Evolutionary conservation across 768 basidiomycete species (phyloP).

Genomic region (Termitomyces titanicus): DNA sequence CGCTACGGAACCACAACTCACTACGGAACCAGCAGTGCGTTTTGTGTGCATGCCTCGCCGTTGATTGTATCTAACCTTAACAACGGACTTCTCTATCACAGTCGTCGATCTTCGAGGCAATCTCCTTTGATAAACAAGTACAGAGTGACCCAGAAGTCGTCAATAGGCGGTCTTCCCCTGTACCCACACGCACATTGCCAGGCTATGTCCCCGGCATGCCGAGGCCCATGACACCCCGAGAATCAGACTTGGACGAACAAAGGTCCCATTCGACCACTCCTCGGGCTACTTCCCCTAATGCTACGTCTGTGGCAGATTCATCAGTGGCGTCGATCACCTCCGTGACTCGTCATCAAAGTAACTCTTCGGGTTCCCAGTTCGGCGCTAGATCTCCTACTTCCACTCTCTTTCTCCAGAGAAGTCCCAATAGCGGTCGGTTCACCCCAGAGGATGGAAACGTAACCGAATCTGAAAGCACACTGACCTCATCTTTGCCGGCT

Average conservation of each 20-base stretch:
- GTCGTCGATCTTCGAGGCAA: constrained; percentile 50
- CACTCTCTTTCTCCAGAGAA: constrained; percentile 54
- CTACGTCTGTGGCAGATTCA: constrained; percentile 29
- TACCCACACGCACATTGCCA: constrained; percentile 62
- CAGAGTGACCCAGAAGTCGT: constrained; percentile 38
- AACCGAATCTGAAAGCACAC: constrained; percentile 41
- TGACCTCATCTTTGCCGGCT: constrained; percentile 49
- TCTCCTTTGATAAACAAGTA: constrained; percentile 57
- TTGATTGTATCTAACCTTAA: constrained; percentile 8
- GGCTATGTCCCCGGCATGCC: constrained; percentile 92
- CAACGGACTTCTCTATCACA: constrained; percentile 33
- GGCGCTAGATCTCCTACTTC: constrained; percentile 47
- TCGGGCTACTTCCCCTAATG: constrained; percentile 67
- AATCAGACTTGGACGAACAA: constrained; percentile 69
- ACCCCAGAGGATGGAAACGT: constrained; percentile 50
- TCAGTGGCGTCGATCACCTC: constrained; percentile 27
- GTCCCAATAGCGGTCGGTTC: constrained; percentile 54
- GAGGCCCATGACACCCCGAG: constrained; percentile 86
- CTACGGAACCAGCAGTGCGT: constrained; percentile 28
- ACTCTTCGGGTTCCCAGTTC: constrained; percentile 51
- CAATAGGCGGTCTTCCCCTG: constrained; percentile 54
- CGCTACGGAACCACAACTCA: constrained; percentile 25
- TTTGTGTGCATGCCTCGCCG: neutral
- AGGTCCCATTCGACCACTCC: constrained; percentile 74
- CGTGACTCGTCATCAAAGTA: constrained; percentile 42